phyloP scores from a whole-genome alignment of 2,329 filamentous ascomycete genomes.

The Calonectria pteridis region DNA sequence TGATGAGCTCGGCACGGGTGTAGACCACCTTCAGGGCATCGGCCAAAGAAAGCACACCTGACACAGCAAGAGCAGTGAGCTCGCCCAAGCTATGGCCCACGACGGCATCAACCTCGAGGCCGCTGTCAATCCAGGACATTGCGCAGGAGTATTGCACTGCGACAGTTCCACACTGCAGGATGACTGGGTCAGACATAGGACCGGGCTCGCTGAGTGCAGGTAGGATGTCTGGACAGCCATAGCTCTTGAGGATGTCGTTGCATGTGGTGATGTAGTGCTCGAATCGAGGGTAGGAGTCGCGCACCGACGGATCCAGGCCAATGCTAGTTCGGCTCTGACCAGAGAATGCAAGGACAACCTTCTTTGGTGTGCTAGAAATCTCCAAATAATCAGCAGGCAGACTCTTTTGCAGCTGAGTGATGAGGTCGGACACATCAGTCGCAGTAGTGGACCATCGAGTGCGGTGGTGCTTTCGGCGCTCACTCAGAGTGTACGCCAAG shows the following conservation, averaged over 20 bases:
- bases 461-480: conserved; percentile 32
- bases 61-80: conserved; percentile 51
- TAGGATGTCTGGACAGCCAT: conserved; percentile 49
- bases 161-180: conserved; percentile 47
- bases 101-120: conserved; percentile 26
- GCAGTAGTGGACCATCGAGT: conserved; percentile 29
- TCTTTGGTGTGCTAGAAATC: conserved; percentile 24
- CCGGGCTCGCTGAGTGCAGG: conserved; percentile 45
- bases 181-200: conserved; percentile 44
- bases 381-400: conserved; percentile 1
- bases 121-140: conserved; percentile 37
- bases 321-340: conserved; percentile 48
- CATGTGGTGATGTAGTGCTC: conserved; percentile 51
- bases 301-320: conserved; percentile 19
- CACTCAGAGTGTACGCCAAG: conserved; percentile 31
- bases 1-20: conserved; percentile 48
- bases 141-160: conserved; percentile 38
- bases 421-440: not conserved
- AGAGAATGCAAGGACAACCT: conserved; percentile 52
- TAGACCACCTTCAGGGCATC: conserved; percentile 48
- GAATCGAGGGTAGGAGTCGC: conserved; percentile 37
- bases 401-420: conserved; percentile 10
- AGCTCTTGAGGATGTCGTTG: conserved; percentile 38
- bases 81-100: conserved; percentile 56
- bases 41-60: conserved; percentile 46